These are phyloP conservation scores for Leonotis leonurus DNA, from an alignment of 257 asterid species.

Conservation along the genomic window DNA sequence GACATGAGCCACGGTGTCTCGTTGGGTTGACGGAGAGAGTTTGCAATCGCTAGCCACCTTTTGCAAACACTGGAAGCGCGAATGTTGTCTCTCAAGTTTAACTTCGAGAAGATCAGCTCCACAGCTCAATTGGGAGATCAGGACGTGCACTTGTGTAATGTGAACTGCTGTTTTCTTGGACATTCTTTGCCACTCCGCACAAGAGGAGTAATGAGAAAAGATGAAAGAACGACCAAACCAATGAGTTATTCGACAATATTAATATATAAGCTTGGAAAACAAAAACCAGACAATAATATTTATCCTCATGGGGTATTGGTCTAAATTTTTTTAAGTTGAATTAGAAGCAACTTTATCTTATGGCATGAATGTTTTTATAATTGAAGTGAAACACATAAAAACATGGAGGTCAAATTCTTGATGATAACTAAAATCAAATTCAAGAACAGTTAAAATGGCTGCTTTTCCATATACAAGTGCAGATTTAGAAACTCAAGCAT, in stretches of 20 bases:
- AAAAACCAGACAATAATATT: not conserved
- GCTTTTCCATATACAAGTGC: not conserved
- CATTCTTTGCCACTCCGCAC: slow-evolving; percentile 34
- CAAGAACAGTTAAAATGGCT: not conserved
- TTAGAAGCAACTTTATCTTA: not conserved
- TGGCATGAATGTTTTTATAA: not conserved
- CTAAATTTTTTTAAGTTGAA: not conserved
- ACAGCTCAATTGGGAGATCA: slow-evolving; percentile 58
- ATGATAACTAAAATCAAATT: not conserved
- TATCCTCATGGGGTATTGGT: not conserved
- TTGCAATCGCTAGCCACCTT: slow-evolving; percentile 49
- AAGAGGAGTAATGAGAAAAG: no score
- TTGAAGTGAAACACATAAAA: not conserved
- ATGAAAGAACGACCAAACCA: no score
- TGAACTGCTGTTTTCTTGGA: not conserved
- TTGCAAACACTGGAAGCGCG: slow-evolving; percentile 79
- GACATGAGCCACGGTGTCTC: slow-evolving; percentile 77
- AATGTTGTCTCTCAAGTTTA: no score
- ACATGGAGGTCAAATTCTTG: not conserved
- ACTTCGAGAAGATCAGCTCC: slow-evolving; percentile 42
- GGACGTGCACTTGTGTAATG: slow-evolving; percentile 21
- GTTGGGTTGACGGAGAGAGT: slow-evolving; percentile 46
- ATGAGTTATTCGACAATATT: not conserved
- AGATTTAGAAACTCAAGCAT: not conserved
- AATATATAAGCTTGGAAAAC: not conserved